Evolutionary conservation across 345 rosid genomes (phyloP), one percentile per base, ranked within the genome.

Genomic region (Brassica carinata): DNA sequence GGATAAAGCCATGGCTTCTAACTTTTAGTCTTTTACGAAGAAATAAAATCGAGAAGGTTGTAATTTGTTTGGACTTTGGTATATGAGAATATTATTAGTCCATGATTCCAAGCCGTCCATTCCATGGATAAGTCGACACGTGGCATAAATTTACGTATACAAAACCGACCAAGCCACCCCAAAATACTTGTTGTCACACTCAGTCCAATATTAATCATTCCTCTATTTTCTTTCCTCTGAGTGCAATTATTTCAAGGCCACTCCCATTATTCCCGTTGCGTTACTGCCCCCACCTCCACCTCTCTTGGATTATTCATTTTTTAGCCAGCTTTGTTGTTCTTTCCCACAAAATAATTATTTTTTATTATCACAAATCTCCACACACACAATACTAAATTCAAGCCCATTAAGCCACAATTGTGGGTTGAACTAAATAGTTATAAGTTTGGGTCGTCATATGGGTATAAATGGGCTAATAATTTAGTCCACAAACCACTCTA

Each of bases 161-260:
- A 74, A 68, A 79, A 79, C 83, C 83, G 83, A 68, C 83, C 79
- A 79, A 68, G 71, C 83, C 78, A 74, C 78, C 83, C 82, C 7
- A n/a, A 67, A 67, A 53, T 6, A 79, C 78, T 59, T 79, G 51
- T 13, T n/a, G 83, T 74, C 79, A 74, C 45, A 40, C 34, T 79
- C 71, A 62, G 57, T 74, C 69, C 69, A 51, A 73, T 72, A 34
- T 65, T 72, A 78, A 68, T 68, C 58, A 68, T 67, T 38, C 7
- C 67, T 61, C 33, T 2, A 18, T 8, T 38, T 64, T 57, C 23
- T 71, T 33, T 58, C 6, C 9, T 70, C 53, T 19, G 34, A 26
- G 9, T 78, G 77, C 51, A 72, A 79, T 79, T 8, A 79, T 79
- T 79, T 69, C 71, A 74, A 45, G 65, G 48, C 79, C 83, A 74